phyloP scores from a whole-genome alignment of 768 basidiomycete species.

The Boletus huronensis region DNA sequence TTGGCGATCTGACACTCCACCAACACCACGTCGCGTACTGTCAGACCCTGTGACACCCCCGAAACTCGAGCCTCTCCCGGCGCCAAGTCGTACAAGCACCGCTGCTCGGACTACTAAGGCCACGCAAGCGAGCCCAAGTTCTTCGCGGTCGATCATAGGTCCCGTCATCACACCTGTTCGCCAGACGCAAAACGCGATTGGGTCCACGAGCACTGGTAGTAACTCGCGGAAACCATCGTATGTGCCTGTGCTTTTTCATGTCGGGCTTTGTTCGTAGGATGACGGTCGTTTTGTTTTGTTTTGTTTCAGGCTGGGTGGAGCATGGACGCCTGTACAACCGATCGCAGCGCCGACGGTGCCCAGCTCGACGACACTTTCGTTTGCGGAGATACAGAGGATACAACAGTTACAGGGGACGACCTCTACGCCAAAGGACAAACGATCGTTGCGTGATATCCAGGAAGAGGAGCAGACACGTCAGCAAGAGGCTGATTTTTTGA shows the following conservation, averaged over 20 bases:
- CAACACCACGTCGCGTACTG: slow-evolving; percentile 6
- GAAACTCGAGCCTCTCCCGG: neutral
- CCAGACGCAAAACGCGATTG: slow-evolving; percentile 34
- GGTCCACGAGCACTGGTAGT: slow-evolving; percentile 16
- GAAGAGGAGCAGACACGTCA: slow-evolving; percentile 69
- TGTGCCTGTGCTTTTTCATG: slow-evolving; percentile 23
- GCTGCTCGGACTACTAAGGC: slow-evolving; percentile 17
- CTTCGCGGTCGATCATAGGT: slow-evolving; percentile 42
- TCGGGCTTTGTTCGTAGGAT: neutral
- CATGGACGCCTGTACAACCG: slow-evolving; percentile 64
- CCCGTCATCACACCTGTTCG: slow-evolving; percentile 63
- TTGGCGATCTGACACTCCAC: slow-evolving; percentile 4
- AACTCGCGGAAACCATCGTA: slow-evolving; percentile 47
- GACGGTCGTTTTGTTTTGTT: neutral
- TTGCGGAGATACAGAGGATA: slow-evolving; percentile 80
- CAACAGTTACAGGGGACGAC: slow-evolving; percentile 55
- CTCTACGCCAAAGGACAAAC: slow-evolving; percentile 44
- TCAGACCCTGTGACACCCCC: slow-evolving; percentile 11
- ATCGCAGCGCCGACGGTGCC: slow-evolving; percentile 32
- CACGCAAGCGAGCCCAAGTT: slow-evolving; percentile 21
- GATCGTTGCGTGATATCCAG: slow-evolving; percentile 79
- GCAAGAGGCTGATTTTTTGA: slow-evolving; percentile 76
- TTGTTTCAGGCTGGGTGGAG: slow-evolving; percentile 35
- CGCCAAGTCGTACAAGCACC: neutral
- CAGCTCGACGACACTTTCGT: slow-evolving; percentile 46